Base-by-base conservation (phyloP, 2,329 filamentous ascomycete genomes). In the Trichoderma breve region DNA sequence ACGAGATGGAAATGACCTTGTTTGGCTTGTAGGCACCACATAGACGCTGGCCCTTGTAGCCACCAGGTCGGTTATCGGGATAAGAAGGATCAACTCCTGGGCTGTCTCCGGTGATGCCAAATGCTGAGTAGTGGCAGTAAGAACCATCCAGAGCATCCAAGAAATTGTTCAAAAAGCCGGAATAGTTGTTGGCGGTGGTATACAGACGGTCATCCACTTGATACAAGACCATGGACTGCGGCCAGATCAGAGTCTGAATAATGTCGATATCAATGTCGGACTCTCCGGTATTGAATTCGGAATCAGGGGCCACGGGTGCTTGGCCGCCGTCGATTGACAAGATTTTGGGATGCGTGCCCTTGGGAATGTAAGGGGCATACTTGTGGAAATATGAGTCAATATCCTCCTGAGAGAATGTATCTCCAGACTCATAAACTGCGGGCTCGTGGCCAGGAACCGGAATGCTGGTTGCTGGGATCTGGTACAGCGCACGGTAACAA, bases 391-490 rank as follows among this genome's bases (percentile, higher is more conserved):
- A 87, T 21, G 81, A 74, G 73, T 87, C 80, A 32, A 87, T 76
- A 73, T 87, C 85, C 2, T 75, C 74, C 73, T 85, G 83, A 32
- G 85, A 79, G 75, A 87, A 89, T 65, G 84, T 83, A 73, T 88
- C 84, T 26, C 83, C 82, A 5, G 80, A 86, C 32, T 85, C 79
- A 76, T 87, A 89, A 61, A 84, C 83, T 73, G 88, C 84, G 39
- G 83, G 83, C 9, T 81, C 83, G 74, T 85, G 84, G 72, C 87
- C 86, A 30, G 86, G 85, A 57, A 88, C 84, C 30, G 84, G 85
- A 55, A 84, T 82, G 61, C 81, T 83, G 76, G 87, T 86, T 73
- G 80, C 79, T 24, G 82, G 30, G 79, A 76, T 70, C n/a, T 70
- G 39, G 73, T 85, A 86, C 18, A 87, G 78, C 3, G 85, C 83